These are phyloP conservation scores for Melaleuca alternifolia DNA, from an alignment of 345 rosid genomes.

Conservation along the genomic window DNA sequence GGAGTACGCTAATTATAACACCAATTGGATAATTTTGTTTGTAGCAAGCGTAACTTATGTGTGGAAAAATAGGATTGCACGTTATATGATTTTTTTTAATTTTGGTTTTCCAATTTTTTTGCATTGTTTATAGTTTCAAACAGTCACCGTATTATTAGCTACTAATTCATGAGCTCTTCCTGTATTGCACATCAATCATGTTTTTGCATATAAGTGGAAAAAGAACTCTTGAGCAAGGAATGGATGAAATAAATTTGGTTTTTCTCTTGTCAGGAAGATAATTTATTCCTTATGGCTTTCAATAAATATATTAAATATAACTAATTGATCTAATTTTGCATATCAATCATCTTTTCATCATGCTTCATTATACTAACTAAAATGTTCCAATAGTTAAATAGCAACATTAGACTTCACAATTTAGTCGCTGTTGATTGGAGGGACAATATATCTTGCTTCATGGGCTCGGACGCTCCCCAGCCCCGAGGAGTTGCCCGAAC, in stretches of 20 bases:
- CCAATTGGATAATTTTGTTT: too few relatives aligned
- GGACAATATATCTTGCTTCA: not conserved
- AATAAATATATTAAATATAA: too few relatives aligned
- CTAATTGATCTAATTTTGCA: too few relatives aligned
- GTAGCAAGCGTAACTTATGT: too few relatives aligned
- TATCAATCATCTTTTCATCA: too few relatives aligned
- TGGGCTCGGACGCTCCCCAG: not conserved
- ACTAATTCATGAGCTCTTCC: not conserved
- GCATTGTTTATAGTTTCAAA: not conserved
- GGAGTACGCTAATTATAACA: too few relatives aligned
- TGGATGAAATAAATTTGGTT: not conserved
- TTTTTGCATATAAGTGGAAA: fast-evolving
- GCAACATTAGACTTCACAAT: not conserved
- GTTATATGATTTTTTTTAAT: too few relatives aligned
- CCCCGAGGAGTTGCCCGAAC: not conserved
- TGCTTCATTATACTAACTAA: too few relatives aligned
- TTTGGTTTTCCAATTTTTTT: not conserved
- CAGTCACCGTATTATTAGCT: not conserved
- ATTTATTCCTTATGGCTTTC: too few relatives aligned
- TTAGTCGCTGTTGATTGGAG: not conserved
- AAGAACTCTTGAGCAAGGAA: not conserved
- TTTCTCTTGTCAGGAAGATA: too few relatives aligned
- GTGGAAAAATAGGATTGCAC: too few relatives aligned
- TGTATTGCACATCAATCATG: not conserved
- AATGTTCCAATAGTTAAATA: too few relatives aligned